Base-by-base conservation (phyloP, 805 yeast genomes). In the Candida patagonica region DNA sequence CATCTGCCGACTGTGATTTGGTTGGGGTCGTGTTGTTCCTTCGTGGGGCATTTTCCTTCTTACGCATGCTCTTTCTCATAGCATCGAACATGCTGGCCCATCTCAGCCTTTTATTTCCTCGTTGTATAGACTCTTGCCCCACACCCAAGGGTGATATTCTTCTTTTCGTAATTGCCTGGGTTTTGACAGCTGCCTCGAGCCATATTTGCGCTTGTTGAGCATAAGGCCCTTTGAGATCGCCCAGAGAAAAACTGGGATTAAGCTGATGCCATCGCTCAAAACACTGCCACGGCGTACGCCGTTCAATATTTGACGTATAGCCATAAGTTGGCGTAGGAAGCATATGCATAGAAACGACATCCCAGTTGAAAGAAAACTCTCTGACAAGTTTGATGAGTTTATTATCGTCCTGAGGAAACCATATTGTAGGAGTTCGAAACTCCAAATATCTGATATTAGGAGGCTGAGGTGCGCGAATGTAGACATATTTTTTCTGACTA, bases 61-160 rank as follows among this genome's bases (percentile, higher is more conserved):
- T 88, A 50, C 85, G 76, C 80, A 88, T 85, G 49, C 81, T 68
- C 61, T 87, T 87, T 43, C 96, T 70, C 64, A 92, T 80, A 1
- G 95, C 96, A 56, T 92, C 98, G 65, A 92, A 85, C 85, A 92
- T 82, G 40, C 95, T 82, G 0, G 95, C 95, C 96, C 96, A 92
- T 48, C 97, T 73, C 43, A 89, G 66, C 40, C 94, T 69, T 43
- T 83, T 68, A 54, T 92, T 96, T 15, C 98, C 98, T 47, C 97
- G 66, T 59, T 89, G 96, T 35, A 87, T 81, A 0, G 94, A 82
- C 52, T 89, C 96, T 17, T 76, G 73, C 0, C 95, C 89, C n/a
- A 92, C 94, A 37, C 96, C 96, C 25, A 89, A 64, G 0, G 97
- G 96, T 0, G 92, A 78, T 6, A 88, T 83, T 45, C 96, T 74